A percentile compares a stretch with the other conserved stretches of the same genome.
phyloP scores from a whole-genome alignment of 2,329 filamentous ascomycete species.

The Clonostachys chloroleuca region DNA sequence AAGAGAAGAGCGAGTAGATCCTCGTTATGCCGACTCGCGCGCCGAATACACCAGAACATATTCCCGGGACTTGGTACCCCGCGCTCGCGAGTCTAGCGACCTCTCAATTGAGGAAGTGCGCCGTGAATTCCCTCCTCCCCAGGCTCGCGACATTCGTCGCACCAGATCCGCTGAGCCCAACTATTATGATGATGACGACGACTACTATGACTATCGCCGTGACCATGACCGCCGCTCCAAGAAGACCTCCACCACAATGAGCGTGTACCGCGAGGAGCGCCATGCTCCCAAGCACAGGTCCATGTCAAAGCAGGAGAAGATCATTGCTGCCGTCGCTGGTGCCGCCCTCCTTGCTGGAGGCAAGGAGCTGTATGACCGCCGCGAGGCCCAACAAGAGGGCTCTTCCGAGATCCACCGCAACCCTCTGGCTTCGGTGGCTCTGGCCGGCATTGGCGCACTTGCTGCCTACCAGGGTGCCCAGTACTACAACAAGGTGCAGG shows the following conservation, averaged over 20 bases:
- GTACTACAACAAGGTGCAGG: constrained; percentile 55
- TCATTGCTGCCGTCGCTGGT: constrained; percentile 61
- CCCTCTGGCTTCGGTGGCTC: constrained; percentile 52
- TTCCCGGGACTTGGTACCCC: constrained; percentile 22
- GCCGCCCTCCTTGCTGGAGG: constrained; percentile 61
- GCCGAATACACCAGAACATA: constrained; percentile 41
- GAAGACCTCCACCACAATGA: constrained; percentile 30
- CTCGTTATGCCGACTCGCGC: constrained; percentile 48
- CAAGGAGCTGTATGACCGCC: constrained; percentile 63
- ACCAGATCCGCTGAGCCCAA: constrained; percentile 60
- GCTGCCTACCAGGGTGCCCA: constrained; percentile 62
- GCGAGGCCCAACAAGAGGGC: constrained; percentile 47
- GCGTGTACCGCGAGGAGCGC: constrained; percentile 55
- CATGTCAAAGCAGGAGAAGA: constrained; percentile 60
- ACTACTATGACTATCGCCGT: constrained; percentile 24
- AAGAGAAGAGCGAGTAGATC: constrained; percentile 40
- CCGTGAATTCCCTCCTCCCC: constrained; percentile 78
- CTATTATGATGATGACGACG: constrained; percentile 55
- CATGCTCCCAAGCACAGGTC: constrained; percentile 37
- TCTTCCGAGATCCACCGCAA: constrained; percentile 48
- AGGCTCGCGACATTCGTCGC: constrained; percentile 47
- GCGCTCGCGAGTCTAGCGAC: constrained; percentile 67
- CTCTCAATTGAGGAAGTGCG: constrained; percentile 76
- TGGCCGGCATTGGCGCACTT: constrained; percentile 60
- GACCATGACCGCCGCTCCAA: constrained; percentile 48